These are phyloP conservation scores for Canavalia gladiata DNA, from an alignment of 306 rosid genomes.

Conservation along the genomic window DNA sequence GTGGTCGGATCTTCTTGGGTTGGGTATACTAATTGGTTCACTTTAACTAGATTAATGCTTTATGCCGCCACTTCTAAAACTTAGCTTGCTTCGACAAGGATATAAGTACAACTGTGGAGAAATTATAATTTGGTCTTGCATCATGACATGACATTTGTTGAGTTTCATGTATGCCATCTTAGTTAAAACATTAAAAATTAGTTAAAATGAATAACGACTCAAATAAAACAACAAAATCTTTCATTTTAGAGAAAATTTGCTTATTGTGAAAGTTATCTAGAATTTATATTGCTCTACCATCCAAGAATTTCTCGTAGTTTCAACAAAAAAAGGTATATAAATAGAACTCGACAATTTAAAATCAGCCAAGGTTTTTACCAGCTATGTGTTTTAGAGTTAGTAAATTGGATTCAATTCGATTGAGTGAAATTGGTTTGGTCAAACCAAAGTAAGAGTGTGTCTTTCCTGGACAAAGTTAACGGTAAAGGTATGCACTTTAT, in stretches of 20 bases:
- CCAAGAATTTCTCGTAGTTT: neutral
- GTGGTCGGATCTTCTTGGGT: neutral
- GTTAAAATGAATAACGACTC: neutral
- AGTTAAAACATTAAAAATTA: neutral
- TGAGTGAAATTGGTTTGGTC: slow-evolving; percentile 9
- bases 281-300: neutral
- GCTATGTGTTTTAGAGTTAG: neutral
- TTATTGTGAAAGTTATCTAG: neutral
- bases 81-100: neutral
- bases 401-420: neutral
- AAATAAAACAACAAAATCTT: neutral
- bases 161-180: neutral
- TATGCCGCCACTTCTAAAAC: neutral
- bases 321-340: neutral
- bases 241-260: neutral
- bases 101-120: neutral
- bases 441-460: slow-evolving; percentile 33
- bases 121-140: neutral
- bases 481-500: slow-evolving; percentile 65
- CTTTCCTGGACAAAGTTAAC: slow-evolving; percentile 55
- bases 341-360: neutral
- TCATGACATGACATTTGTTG: neutral
- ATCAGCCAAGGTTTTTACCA: slow-evolving; percentile 2
- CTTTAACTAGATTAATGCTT: neutral
- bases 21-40: neutral